Evolutionary conservation across 2,329 filamentous ascomycete species (phyloP), one percentile per base, ranked within the genome.

Genomic region (Aspergillus neoniger): DNA sequence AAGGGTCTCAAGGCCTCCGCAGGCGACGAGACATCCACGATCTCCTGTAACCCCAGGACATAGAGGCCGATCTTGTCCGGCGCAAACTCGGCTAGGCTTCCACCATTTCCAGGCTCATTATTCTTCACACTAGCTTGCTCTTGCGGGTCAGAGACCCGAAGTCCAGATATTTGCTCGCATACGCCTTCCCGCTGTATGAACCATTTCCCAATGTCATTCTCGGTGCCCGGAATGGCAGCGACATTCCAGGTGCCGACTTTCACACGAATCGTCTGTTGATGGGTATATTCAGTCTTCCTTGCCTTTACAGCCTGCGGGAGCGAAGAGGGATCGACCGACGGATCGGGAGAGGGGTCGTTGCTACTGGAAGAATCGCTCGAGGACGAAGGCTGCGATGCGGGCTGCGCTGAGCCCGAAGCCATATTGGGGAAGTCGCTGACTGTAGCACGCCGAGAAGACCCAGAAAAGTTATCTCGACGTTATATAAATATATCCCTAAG

Each of bases 191-290:
- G 91, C 10, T 87, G 82, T 7, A 96, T 84, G 73, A 99, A 97
- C 95, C 95, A 99, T 32, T 85, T 86, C 7, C 87, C 90, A 5
- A 99, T 80, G 72, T 98, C 95, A 67, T 91, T 91, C 75, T 96
- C 92, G 0, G 92, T 92, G 23, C 91, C 92, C 12, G 91, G 87
- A 65, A 90, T 88, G 1, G 89, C 88, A 4, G 92, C 95, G 15
- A 96, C 91, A 76, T 99, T 99, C 95, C 95, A 99, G 0, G 91
- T 90, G 44, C 94, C 95, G 55, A 99, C 84, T 77, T 97, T 97
- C 76, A 99, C 85, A 65, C 88, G 88, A 67, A 96, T 86, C 54
- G 85, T 85, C 73, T 88, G 88, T 47, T 88, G 85, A 39, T 88
- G 86, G 25, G 90, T 89, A 74, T 93, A 99, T 74, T 98, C 93